A percentile compares a stretch with the other conserved stretches of the same genome.
phyloP scores from a whole-genome alignment of 257 asterid genomes.

The Nicotiana otophora region DNA sequence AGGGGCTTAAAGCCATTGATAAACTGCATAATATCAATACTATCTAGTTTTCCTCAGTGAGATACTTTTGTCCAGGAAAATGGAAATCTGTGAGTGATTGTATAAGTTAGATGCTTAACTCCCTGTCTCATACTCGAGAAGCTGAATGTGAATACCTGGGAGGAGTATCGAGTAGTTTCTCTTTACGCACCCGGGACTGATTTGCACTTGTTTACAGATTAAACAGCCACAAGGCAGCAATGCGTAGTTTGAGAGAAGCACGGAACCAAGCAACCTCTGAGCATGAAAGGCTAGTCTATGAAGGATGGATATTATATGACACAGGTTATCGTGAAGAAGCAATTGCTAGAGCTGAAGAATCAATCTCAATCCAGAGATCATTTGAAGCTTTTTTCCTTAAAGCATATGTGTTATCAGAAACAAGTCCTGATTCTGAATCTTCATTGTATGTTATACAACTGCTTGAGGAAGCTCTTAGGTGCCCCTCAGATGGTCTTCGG shows the following conservation, averaged over 20 bases:
- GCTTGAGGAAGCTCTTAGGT: constrained; percentile 94
- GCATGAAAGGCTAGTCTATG: constrained; percentile 83
- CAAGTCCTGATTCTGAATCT: constrained; percentile 61
- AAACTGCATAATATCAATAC: background rate
- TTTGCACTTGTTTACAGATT: constrained; percentile 38
- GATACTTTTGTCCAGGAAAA: constrained; percentile 1
- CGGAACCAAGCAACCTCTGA: constrained; percentile 72
- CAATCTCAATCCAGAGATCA: constrained; percentile 76
- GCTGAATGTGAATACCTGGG: background rate
- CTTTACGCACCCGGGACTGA: background rate
- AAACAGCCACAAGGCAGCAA: constrained; percentile 94
- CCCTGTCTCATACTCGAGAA: background rate
- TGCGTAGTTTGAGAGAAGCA: constrained; percentile 93
- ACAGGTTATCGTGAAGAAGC: constrained; percentile 88
- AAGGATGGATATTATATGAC: constrained; percentile 92
- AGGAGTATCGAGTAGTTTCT: background rate
- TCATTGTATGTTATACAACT: constrained; percentile 71
- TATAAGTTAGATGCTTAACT: background rate
- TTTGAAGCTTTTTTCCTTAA: constrained; percentile 93
- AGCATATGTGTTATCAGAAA: constrained; percentile 82
- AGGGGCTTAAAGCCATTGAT: background rate
- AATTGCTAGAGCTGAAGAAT: constrained; percentile 80
- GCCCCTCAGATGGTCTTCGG: constrained; percentile 95
- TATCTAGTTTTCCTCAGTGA: background rate
- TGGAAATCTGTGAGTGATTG: background rate